Percentiles rank a stretch among this genome's conserved stretches.
phyloP scores from a whole-genome alignment of 176 grass and related monocot genomes.

The Leersia perrieri region DNA sequence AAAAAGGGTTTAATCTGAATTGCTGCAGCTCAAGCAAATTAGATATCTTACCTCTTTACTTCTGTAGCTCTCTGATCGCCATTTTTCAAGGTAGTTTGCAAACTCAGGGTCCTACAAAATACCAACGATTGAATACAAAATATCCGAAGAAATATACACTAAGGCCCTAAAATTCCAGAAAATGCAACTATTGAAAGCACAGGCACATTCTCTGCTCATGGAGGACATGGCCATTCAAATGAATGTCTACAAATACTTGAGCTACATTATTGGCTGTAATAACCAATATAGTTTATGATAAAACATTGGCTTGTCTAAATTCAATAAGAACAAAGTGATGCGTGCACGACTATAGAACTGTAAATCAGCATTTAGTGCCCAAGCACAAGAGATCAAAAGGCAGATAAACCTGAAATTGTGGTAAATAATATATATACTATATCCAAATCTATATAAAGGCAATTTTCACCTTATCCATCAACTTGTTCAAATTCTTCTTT shows the following conservation, averaged over 20 bases:
- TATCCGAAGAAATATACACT: not conserved
- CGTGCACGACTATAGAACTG: not conserved
- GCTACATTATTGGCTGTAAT: not conserved
- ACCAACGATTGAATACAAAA: slow-evolving; percentile 15
- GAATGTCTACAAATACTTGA: not conserved
- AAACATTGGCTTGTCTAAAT: not conserved
- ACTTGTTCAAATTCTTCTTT: slow-evolving; percentile 72
- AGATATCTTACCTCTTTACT: slow-evolving; percentile 56
- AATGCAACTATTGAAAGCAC: not conserved
- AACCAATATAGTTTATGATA: not conserved
- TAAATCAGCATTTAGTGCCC: not conserved
- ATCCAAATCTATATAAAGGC: not conserved
- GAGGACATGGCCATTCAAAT: not conserved
- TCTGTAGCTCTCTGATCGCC: slow-evolving; percentile 41
- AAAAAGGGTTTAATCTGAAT: not conserved
- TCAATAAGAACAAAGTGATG: not conserved
- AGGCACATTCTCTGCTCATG: not conserved
- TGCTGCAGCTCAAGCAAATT: not conserved
- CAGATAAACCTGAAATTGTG: not conserved
- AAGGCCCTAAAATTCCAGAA: not conserved
- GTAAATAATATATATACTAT: not conserved
- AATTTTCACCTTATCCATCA: slow-evolving; percentile 65
- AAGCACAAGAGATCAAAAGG: not conserved
- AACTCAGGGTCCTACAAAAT: slow-evolving; percentile 75
- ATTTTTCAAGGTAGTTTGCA: slow-evolving; percentile 61